Evolutionary conservation across 2,329 filamentous ascomycete genomes (phyloP).

Genomic region (Leptosphaerulina australis): DNA sequence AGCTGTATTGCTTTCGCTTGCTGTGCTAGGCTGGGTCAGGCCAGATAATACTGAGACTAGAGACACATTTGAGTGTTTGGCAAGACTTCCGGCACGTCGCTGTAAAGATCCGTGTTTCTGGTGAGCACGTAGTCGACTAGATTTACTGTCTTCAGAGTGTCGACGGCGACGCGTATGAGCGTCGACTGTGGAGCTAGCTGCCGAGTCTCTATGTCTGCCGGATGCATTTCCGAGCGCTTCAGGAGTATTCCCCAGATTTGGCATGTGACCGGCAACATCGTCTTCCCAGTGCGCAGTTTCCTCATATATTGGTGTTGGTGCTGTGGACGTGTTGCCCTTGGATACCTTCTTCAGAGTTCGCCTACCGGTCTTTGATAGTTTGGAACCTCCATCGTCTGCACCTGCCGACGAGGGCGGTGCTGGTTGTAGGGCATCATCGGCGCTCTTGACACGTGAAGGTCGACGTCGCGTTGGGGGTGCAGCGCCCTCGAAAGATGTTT

Average conservation of each 20-base stretch:
- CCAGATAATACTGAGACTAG: slow-evolving; percentile 51
- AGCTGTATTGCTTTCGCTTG: slow-evolving; percentile 55
- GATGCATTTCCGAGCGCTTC: slow-evolving; percentile 44
- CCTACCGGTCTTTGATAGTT: slow-evolving; percentile 28
- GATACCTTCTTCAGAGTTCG: slow-evolving; percentile 30
- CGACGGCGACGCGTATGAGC: slow-evolving; percentile 27
- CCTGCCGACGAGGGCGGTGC: slow-evolving; percentile 30
- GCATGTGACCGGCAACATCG: slow-evolving; percentile 42
- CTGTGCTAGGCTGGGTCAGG: slow-evolving; percentile 50
- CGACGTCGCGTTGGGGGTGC: slow-evolving; percentile 33
- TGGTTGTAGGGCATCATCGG: slow-evolving; percentile 28
- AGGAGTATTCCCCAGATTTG: slow-evolving; percentile 50
- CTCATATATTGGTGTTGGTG: slow-evolving; percentile 17
- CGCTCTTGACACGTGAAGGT: slow-evolving; percentile 29
- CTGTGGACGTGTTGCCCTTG: slow-evolving; percentile 26
- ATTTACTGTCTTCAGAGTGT: slow-evolving; percentile 27
- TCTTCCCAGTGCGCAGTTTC: slow-evolving; percentile 25
- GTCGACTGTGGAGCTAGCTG: slow-evolving; percentile 25
- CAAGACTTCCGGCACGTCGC: slow-evolving; percentile 38
- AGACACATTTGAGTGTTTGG: slow-evolving; percentile 49
- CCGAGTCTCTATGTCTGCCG: slow-evolving; percentile 30
- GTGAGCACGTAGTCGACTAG: slow-evolving; percentile 38
- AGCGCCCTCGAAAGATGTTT: slow-evolving; percentile 31
- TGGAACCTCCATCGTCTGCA: slow-evolving; percentile 30
- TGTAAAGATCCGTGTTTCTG: slow-evolving; percentile 44